Base-by-base conservation (phyloP, 352 stramenopile genomes). In the Globisporangium recalcitrans region DNA sequence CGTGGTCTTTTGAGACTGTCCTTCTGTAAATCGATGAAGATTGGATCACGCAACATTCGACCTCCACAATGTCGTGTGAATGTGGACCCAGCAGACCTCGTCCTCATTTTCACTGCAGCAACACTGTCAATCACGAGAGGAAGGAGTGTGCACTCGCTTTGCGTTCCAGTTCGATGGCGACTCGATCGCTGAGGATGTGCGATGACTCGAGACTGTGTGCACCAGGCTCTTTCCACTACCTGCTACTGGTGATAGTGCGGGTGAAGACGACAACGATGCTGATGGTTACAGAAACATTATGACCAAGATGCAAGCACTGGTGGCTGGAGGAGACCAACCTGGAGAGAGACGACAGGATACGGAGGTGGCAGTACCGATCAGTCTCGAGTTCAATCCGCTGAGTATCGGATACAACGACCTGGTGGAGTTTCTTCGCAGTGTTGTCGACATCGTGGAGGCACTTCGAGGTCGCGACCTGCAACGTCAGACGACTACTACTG, bases 171-270 rank as follows among this genome's bases (percentile, higher is more conserved):
- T 61, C 16, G 55, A 36, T n/a, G 55, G 42, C 24, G 55, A 49
- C n/a, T 49, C 55, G 26, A 52, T 61, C 55, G 55, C 38, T 10
- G 36, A 61, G 16, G 29, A 52, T 29, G 40, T 61, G 22, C 55
- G 29, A 3, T 61, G 55, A 40, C 55, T 40, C 16, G 55, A 49
- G 27, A 27, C n/a, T 0, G 1, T 61, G n/a, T 61, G 55, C 40
- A 9, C 55, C 11, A 1, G 44, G 26, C 24, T 61, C 14, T 61
- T 61, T 21, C 1, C 29, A 9, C 11, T 13, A 8, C 2, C 1
- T 22, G 16, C 51, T 16, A 42, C 27, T 31, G 21, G 1, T 26
- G 0, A 32, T 31, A 32, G 29, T 8, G 52, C 22, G 9, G 49
- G 26, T 38, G 49, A 27, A 19, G 38, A 46, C 14, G 48, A n/a